A percentile compares a stretch with the other conserved stretches of the same genome.
These are phyloP conservation scores for Tulasnella sp. DNA, from an alignment of 768 basidiomycete genomes.

Conservation along the genomic window DNA sequence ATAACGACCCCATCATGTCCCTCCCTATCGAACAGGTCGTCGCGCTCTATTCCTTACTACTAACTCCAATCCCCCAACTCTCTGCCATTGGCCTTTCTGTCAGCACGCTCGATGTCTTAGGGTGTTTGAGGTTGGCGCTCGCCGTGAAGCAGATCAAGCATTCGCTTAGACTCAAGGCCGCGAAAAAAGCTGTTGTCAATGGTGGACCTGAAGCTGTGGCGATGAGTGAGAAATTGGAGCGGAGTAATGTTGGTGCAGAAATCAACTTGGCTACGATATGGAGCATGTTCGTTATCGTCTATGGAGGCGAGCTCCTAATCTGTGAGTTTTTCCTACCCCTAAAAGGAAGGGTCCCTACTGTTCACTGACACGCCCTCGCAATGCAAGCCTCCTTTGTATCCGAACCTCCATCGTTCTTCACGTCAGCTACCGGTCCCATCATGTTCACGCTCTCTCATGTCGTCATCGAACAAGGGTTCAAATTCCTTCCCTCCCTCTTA, in stretches of 20 bases:
- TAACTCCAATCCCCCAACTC: conserved; percentile 11
- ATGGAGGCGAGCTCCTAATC: conserved; percentile 64
- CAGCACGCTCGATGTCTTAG: conserved; percentile 56
- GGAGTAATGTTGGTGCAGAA: conserved; percentile 29
- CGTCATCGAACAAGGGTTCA: conserved; percentile 49
- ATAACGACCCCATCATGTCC: conserved; percentile 11
- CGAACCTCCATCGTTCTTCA: conserved; percentile 65
- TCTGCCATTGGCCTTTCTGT: conserved; percentile 25
- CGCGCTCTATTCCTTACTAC: neutral
- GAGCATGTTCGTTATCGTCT: conserved; percentile 54
- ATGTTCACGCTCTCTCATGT: conserved; percentile 55
- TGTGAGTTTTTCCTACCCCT: conserved; percentile 30
- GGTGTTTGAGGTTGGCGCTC: conserved; percentile 58
- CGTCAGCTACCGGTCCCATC: conserved; percentile 53
- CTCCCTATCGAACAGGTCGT: conserved; percentile 1
- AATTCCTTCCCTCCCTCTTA: conserved; percentile 30
- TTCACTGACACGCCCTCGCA: neutral
- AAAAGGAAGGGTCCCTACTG: conserved; percentile 21
- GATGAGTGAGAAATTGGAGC: conserved; percentile 17
- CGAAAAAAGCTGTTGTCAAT: neutral
- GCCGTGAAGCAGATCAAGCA: conserved; percentile 60
- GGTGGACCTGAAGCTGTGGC: conserved; percentile 27
- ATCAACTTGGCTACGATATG: conserved; percentile 25
- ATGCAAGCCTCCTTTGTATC: conserved; percentile 50
- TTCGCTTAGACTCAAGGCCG: conserved; percentile 25